Evolutionary conservation across 2,329 filamentous ascomycete genomes (phyloP).

Genomic region (Venturia aucupariae): DNA sequence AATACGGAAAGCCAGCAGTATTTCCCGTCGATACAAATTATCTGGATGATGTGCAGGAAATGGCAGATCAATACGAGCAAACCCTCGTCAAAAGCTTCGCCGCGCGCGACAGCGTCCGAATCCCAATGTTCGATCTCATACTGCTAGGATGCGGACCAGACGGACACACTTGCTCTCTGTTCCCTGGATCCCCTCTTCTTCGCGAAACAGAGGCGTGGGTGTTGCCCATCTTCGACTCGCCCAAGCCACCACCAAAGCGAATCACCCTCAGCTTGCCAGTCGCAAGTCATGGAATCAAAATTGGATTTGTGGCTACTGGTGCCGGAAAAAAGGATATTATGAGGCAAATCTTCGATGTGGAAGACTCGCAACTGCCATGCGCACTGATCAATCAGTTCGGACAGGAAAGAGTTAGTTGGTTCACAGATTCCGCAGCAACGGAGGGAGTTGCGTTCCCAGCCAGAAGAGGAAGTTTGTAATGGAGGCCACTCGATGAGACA

Average conservation of each 20-base stretch:
- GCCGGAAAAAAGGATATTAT: conserved; percentile 82
- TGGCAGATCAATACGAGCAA: conserved; percentile 91
- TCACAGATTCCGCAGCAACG: conserved; percentile 77
- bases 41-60: conserved; percentile 74
- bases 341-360: conserved; percentile 80
- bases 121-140: conserved; percentile 90
- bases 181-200: conserved; percentile 80
- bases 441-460: conserved; percentile 74
- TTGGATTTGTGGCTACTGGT: conserved; percentile 88
- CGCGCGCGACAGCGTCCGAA: conserved; percentile 82
- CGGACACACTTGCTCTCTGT: conserved; percentile 93
- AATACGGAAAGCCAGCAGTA: conserved; percentile 54
- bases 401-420: conserved; percentile 88
- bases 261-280: conserved; percentile 92
- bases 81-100: conserved; percentile 78
- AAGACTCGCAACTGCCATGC: conserved; percentile 72
- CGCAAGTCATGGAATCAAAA: conserved; percentile 72
- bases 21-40: conserved; percentile 65
- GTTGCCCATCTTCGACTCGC: conserved; percentile 81
- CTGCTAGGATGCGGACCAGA: conserved; percentile 91
- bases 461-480: conserved; percentile 51
- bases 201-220: conserved; percentile 88
- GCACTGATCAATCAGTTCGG: conserved; percentile 76
- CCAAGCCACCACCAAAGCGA: conserved; percentile 82
- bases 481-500: not conserved